A percentile compares a stretch with the other conserved stretches of the same genome.
Conservation (phyloP, 805 yeast species). For the Metschnikowia borealis region DNA sequence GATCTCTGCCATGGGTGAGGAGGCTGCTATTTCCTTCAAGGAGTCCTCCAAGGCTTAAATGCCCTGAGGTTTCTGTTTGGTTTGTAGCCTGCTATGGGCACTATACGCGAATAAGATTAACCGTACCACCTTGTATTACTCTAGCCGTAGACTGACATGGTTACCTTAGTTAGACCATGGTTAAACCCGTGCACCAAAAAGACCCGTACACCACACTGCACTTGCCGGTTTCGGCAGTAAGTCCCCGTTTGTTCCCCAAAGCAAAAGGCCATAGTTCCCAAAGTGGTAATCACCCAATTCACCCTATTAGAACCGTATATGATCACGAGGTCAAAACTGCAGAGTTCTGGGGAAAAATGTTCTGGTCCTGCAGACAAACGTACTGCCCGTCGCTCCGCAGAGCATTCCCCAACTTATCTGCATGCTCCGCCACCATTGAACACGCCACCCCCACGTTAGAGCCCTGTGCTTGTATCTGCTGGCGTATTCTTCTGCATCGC, state of each 20-base stretch:
- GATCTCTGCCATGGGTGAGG: slow-evolving; percentile 98
- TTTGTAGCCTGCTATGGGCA: slow-evolving; percentile 8
- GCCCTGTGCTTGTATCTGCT: neutral
- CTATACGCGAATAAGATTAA: slow-evolving; percentile 7
- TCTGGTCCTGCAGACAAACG: neutral
- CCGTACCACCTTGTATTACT: neutral
- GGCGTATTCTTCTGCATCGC: neutral
- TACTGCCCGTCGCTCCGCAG: neutral
- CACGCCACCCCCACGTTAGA: neutral
- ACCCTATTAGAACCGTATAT: too few species aligned
- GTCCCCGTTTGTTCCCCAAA: too few species aligned
- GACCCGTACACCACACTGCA: neutral
- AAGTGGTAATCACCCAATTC: too few species aligned
- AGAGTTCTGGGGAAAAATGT: too few species aligned
- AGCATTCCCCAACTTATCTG: neutral
- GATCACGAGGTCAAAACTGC: too few species aligned
- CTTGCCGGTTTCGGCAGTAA: too few species aligned
- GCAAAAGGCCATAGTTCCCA: too few species aligned
- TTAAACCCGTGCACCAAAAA: neutral
- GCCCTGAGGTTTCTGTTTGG: slow-evolving; percentile 15
- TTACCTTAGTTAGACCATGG: neutral
- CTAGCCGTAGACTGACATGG: neutral
- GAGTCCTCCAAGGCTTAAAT: slow-evolving; percentile 79
- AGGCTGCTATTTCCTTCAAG: slow-evolving; percentile 97
- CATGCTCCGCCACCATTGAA: neutral